Base-by-base conservation (phyloP, 2,329 filamentous ascomycete species). In the Arthroderma uncinatum region DNA sequence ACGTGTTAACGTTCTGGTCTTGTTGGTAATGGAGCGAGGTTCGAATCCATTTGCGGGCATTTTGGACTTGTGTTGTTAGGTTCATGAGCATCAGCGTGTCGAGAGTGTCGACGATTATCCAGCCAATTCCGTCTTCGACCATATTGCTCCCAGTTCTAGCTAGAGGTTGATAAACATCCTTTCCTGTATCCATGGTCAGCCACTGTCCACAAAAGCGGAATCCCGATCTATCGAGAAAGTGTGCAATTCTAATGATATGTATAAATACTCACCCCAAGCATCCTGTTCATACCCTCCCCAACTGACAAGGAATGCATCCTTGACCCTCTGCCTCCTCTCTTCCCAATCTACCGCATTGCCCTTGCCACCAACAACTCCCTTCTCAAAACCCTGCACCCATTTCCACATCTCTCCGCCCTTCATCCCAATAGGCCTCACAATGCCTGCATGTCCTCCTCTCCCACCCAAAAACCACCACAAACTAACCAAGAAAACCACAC, bases 81-180 rank as follows among this genome's bases (percentile, higher is more conserved):
- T 97, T 97, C 93, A 98, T 98, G 60, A 98, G 78, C 76, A 98
- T 98, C 79, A 97, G 82, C 0, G 93, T 98, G 71, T 98, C 93
- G 61, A 98, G 77, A 10, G 92, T 84, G 74, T 98, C 93, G 58
- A 98, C 86, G 61, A 98, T 96, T 66, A 97, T 97, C 93, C 94
- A 98, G 30, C 93, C 93, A 73, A 98, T 79, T 25, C 92, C 93
- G 61, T 89, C 84, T 2, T 86, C 80, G 5, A 89, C 84, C 92
- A 98, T 97, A 65, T 93, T 84, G 54, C 78, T 79, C 53, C 89
- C 88, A 16, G 75, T 82, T 69, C 93, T 93, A 4, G 87, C 83
- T 28, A 92, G 74, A 1, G 93, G 93, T 64, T 89, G 83, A 69
- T 87, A 98, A 71, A 93, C 85, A 69, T 98, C 93, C 65, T 85